Conservation (phyloP, 2,329 filamentous ascomycete species). For the Calonectria ilicicola region DNA sequence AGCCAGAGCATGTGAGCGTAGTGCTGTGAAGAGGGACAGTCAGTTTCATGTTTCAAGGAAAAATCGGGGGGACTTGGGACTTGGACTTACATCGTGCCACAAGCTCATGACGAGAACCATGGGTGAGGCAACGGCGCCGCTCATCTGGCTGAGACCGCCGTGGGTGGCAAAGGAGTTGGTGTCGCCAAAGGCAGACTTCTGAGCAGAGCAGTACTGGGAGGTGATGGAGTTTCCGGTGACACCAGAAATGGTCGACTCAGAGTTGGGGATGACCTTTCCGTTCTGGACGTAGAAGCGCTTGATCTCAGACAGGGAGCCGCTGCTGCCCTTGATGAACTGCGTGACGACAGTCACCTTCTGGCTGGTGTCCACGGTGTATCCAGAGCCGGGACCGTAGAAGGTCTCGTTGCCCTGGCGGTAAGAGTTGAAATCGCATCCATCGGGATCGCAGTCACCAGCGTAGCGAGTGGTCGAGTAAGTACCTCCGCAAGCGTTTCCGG, state of each 20-base stretch:
- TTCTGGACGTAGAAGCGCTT: constrained; percentile 75
- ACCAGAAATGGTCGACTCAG: constrained; percentile 53
- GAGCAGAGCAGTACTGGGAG: constrained; percentile 66
- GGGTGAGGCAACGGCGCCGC: constrained; percentile 52
- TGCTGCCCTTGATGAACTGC: constrained; percentile 65
- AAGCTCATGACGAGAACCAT: constrained; percentile 64
- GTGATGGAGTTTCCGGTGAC: constrained; percentile 64
- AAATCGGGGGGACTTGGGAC: neutral
- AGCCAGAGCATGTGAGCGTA: constrained; percentile 80
- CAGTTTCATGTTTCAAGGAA: neutral
- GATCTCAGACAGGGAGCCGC: constrained; percentile 69
- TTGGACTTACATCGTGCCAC: constrained; percentile 68
- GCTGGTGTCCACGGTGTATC: constrained; percentile 69
- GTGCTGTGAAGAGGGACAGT: constrained; percentile 52
- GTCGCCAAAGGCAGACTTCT: constrained; percentile 70
- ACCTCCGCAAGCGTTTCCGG: constrained; percentile 63
- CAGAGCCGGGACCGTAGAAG: constrained; percentile 70
- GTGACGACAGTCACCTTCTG: constrained; percentile 74
- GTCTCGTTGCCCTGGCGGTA: constrained; percentile 73
- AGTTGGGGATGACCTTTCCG: constrained; percentile 69
- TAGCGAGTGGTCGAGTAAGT: constrained; percentile 67
- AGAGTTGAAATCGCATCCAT: constrained; percentile 78
- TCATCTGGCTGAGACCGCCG: constrained; percentile 71
- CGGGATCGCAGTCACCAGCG: constrained; percentile 73
- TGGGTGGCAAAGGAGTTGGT: constrained; percentile 63